Percentiles rank a stretch among this genome's conserved stretches.
Evolutionary conservation across 2,329 filamentous ascomycete genomes (phyloP).

Genomic region (Trichoderma atroviride): DNA sequence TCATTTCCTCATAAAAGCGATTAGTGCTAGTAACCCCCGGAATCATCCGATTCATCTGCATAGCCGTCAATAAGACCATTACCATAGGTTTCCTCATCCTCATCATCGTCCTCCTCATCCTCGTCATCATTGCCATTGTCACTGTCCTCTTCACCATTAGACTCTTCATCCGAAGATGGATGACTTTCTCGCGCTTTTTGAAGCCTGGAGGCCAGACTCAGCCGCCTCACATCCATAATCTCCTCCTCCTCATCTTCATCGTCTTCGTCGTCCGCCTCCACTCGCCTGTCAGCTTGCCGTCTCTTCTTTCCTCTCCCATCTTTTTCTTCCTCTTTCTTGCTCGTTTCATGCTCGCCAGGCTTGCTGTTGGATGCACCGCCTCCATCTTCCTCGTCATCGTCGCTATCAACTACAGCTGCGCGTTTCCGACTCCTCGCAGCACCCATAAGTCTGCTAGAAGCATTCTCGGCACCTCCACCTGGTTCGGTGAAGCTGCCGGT

Average conservation of each 20-base stretch:
- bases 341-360: not conserved
- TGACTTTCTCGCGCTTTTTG: conserved; percentile 29
- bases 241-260: conserved; percentile 29
- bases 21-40: conserved; percentile 25
- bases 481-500: conserved; percentile 3
- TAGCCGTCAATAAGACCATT: conserved; percentile 38
- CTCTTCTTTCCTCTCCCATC: conserved; percentile 13
- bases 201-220: conserved; percentile 35
- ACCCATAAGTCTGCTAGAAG: not conserved
- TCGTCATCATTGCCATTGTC: conserved; percentile 27
- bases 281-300: not conserved
- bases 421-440: conserved; percentile 2
- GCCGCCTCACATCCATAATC: conserved; percentile 21
- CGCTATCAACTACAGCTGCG: not conserved
- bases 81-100: conserved; percentile 31
- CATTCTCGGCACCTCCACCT: conserved; percentile 33
- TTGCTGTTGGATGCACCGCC: not conserved
- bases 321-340: conserved; percentile 24
- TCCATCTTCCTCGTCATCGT: conserved; percentile 24
- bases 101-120: conserved; percentile 21
- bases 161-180: conserved; percentile 29
- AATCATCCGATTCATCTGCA: conserved; percentile 40
- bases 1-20: not conserved
- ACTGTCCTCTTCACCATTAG: conserved; percentile 27
- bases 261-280: not conserved